Conservation (phyloP, 352 stramenopile species). For the Phytopythium boreale region DNA sequence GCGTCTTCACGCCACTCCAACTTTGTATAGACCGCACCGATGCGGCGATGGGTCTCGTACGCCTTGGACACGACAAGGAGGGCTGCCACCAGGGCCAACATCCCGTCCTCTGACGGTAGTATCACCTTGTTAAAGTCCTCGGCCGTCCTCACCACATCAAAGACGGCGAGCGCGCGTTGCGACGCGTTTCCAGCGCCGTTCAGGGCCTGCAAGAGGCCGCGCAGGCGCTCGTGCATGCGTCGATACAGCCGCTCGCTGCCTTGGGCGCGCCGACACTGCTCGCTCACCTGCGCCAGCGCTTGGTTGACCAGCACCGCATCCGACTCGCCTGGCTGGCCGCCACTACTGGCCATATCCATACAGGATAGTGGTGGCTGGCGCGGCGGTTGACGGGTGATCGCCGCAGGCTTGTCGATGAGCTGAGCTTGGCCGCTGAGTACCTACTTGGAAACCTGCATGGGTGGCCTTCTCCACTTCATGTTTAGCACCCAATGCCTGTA, state of each 20-base stretch:
- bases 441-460: too few relatives aligned
- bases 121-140: background rate
- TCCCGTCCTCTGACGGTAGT: background rate
- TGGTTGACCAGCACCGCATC: background rate
- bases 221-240: background rate
- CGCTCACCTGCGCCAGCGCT: background rate
- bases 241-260: background rate
- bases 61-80: background rate
- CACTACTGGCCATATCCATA: too few relatives aligned
- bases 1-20: background rate
- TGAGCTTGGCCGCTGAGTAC: too few relatives aligned
- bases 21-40: background rate
- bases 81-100: background rate
- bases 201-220: background rate
- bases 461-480: background rate
- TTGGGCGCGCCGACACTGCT: background rate
- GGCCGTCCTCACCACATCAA: background rate
- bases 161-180: background rate
- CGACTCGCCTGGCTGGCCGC: background rate
- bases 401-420: too few relatives aligned
- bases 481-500: background rate
- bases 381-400: too few relatives aligned
- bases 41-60: background rate
- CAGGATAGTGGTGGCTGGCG: too few relatives aligned
- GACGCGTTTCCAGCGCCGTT: background rate